Base-by-base conservation (phyloP, 306 rosid species). In the Cyclanthera cordifolia region DNA sequence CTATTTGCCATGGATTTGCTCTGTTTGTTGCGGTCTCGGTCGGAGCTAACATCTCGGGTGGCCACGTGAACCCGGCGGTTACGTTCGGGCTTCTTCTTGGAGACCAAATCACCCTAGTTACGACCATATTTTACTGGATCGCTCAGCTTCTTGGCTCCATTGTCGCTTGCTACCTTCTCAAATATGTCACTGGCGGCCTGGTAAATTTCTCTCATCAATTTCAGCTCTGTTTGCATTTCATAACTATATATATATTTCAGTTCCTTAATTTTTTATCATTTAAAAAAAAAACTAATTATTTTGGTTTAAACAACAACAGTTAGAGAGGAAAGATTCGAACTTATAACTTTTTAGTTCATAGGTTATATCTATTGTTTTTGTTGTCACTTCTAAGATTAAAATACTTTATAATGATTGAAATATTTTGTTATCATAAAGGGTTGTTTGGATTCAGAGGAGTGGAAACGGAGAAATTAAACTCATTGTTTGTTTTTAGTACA, bases 61-160 rank as follows among this genome's bases (percentile, higher is more conserved):
- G 96, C 3, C 97, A 91, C 75, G 96, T 91, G 3, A 91, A 91
- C 87, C 97, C 96, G 13, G 95, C 97, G 6, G 97, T 91, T 67
- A 91, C 96, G n/a, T 86, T 91, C 39, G 95, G 97, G 20, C 83
- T 91, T 87, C 96, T 95, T 76, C 74, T 88, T 37, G 96, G 97
- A 15, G 96, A 95, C 60, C 97, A 91, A 53, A 91, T 88, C 88
- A 91, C 84, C 19, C 25, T 91, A 74, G 83, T 91, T 75, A 86
- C 96, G 41, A 83, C 94, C 46, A 50, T 91, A 77, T 88, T 91
- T 81, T 88, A 91, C 82, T 88, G 88, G 96, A 80, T 86, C 70
- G 91, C 91, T 28, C 97, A 88, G 72, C 97, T 91, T 74, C 59
- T 84, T 78, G 97, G 96, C 63, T 78, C 97, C 82, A 91, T 88